Conservation (phyloP, 108 stramenopile genomes). For the Skeletonema costatum region DNA sequence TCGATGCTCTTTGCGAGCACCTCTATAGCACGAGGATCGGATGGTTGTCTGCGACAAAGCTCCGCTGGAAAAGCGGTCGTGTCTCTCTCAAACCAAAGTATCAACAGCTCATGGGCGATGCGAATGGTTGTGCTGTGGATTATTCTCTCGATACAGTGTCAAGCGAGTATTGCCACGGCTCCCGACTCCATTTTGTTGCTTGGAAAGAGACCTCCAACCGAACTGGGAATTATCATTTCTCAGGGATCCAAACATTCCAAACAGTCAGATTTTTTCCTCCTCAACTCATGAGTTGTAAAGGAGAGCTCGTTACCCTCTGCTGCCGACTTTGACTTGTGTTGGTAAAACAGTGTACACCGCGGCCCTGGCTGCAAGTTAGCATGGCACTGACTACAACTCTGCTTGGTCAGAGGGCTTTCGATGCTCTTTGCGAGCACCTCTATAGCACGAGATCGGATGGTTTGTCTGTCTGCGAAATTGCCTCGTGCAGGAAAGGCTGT, state of each 20-base stretch:
- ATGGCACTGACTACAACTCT: not conserved
- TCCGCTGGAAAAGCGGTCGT: too few relatives aligned
- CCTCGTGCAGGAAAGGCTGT: not conserved
- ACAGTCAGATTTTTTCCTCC: not conserved
- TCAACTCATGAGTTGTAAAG: not conserved
- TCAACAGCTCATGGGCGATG: too few relatives aligned
- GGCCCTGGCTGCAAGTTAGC: not conserved
- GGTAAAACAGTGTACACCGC: not conserved
- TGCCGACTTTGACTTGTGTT: not conserved
- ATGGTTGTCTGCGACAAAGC: too few relatives aligned
- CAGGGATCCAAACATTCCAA: not conserved
- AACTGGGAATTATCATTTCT: not conserved
- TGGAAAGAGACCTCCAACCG: not conserved
- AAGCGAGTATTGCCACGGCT: too few relatives aligned
- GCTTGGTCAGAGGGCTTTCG: not conserved
- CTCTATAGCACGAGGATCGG: too few relatives aligned
- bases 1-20: too few relatives aligned
- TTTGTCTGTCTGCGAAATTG: too few relatives aligned
- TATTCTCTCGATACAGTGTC: conserved; percentile 9
- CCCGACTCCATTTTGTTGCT: too few relatives aligned
- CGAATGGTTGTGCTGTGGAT: conserved; percentile 3
- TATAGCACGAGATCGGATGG: not conserved
- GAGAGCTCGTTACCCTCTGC: not conserved
- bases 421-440: not conserved
- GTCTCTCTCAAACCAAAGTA: too few relatives aligned